Conservation (phyloP, 78 protist genomes). For the Goniomonas avonlea region DNA sequence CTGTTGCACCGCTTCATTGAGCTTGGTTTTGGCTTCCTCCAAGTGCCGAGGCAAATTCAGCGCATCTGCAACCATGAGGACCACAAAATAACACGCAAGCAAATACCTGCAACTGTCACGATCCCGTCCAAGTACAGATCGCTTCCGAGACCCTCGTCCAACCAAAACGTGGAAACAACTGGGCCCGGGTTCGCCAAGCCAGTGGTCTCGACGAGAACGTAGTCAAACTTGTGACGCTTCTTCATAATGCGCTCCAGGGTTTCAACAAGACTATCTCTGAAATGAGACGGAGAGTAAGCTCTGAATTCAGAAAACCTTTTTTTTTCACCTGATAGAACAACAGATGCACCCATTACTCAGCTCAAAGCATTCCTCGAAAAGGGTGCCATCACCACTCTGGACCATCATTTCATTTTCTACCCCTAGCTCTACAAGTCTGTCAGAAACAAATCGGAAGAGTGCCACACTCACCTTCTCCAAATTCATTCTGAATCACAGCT, state of each 20-base stretch:
- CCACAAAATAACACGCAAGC: too few species aligned
- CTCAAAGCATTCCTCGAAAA: slow-evolving; percentile 59
- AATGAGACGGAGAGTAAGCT: background rate
- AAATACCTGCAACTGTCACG: slow-evolving; percentile 36
- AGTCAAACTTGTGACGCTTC: slow-evolving; percentile 41
- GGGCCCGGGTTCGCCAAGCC: slow-evolving; percentile 57
- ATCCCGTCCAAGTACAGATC: slow-evolving; percentile 56
- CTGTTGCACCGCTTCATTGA: slow-evolving; percentile 12
- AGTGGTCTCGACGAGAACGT: slow-evolving; percentile 57
- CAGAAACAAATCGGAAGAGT: too few species aligned
- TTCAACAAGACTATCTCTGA: slow-evolving; percentile 21
- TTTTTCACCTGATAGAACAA: slow-evolving; percentile 45
- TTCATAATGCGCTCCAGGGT: slow-evolving; percentile 55
- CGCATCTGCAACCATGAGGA: too few species aligned
- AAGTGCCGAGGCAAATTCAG: too few species aligned
- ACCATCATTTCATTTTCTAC: too few species aligned
- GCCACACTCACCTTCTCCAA: too few species aligned
- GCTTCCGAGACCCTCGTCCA: slow-evolving; percentile 55
- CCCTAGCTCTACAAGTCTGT: too few species aligned
- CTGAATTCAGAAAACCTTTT: background rate
- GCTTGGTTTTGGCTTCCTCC: too few species aligned
- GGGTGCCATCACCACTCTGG: too few species aligned
- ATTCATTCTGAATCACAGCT: slow-evolving; percentile 42
- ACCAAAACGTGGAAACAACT: slow-evolving; percentile 50
- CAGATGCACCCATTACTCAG: slow-evolving; percentile 66